Base-by-base conservation (phyloP, 768 basidiomycete species). In the Agaricus subrufescens region DNA sequence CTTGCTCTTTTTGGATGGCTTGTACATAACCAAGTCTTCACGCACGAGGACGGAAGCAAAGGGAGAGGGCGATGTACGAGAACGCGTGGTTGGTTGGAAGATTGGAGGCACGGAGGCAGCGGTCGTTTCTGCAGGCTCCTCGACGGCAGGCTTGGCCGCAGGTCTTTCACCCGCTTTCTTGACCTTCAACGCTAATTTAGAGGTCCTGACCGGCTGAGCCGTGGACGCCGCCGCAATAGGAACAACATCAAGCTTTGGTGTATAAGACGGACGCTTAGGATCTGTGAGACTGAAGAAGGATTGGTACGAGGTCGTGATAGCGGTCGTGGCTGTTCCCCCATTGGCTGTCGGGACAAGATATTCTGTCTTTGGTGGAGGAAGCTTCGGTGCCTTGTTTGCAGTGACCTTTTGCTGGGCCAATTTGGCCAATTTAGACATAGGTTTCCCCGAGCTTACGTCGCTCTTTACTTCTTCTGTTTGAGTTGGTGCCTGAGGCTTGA, bases 231-330 rank as follows among this genome's bases (percentile, higher is more conserved):
- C 53, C 46, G 70, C 62, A 29, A 82, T 66, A 29, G 79, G 77
- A 1, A 80, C 77, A 26, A 80, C 71, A 57, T 73, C 70, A 12
- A 77, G 71, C 42, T 68, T 71, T 10, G 75, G 74, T 34, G 75
- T 71, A n/a, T 71, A 65, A 27, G 65, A 66, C 5, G 75, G 68
- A 19, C 74, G 73, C n/a, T 65, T 67, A 46, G 80, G 78, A 60
- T 81, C 74, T 30, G 81, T 83, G 7, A 91, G 74, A 61, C 81
- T 85, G 64, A 80, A 80, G 29, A 90, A 73, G 6, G 85, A 82
- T 58, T 90, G 89, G 59, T 89, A 90, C 0, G 86, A 84, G 2
- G 89, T 91, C 0, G 89, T 91, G 63, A 91, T 91, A 1, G 89
- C 89, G 14, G 89, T 90, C 0, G 89, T 91, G 11, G 83, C 89